phyloP scores from a whole-genome alignment of 2,329 filamentous ascomycete species.

The Trichoderma lentiforme region DNA sequence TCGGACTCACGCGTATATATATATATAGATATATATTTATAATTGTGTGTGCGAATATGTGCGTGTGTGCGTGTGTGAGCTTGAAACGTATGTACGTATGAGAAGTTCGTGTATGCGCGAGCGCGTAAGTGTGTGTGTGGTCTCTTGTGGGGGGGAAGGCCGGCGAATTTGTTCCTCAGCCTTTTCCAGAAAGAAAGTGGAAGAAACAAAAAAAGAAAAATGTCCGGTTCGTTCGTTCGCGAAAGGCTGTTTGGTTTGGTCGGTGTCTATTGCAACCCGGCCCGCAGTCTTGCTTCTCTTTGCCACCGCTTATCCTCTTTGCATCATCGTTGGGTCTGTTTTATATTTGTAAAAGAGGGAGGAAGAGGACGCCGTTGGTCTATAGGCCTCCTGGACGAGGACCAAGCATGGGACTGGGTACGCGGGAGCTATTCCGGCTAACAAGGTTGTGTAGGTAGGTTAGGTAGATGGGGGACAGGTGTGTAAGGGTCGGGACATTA shows the following conservation, averaged over 20 bases:
- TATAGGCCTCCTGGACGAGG: slow-evolving; percentile 16
- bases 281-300: slow-evolving; percentile 9
- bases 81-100: background rate
- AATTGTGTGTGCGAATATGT: background rate
- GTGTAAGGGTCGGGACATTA: slow-evolving; percentile 8
- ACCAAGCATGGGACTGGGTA: background rate
- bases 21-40: background rate
- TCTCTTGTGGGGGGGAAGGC: background rate
- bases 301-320: slow-evolving; percentile 19
- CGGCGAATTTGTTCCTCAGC: background rate
- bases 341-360: slow-evolving; percentile 17
- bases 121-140: background rate
- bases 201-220: background rate
- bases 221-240: background rate
- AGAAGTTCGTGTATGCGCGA: background rate
- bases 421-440: slow-evolving; percentile 9
- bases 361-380: background rate
- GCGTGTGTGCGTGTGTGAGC: background rate
- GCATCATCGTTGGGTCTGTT: slow-evolving; percentile 9
- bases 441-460: slow-evolving; percentile 5
- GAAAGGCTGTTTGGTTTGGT: background rate
- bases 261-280: background rate
- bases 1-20: background rate
- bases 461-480: background rate
- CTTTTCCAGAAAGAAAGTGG: background rate